These are phyloP conservation scores for Malus sieversii DNA, from an alignment of 306 rosid genomes.

Conservation along the genomic window DNA sequence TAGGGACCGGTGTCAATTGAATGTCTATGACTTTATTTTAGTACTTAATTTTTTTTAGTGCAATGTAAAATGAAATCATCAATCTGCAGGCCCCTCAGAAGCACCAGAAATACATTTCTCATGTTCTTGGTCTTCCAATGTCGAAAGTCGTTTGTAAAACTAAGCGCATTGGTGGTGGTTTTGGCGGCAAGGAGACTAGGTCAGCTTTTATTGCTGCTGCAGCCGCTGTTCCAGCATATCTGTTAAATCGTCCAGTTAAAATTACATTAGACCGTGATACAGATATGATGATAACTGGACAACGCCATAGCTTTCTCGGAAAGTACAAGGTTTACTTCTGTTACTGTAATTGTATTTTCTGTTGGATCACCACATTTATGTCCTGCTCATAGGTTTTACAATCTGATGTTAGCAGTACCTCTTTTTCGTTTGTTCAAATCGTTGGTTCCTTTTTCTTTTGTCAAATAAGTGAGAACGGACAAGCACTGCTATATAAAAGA, in stretches of 20 bases:
- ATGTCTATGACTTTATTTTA: not conserved
- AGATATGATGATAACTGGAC: slow-evolving; percentile 92
- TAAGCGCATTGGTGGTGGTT: slow-evolving; percentile 95
- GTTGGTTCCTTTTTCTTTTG: no score
- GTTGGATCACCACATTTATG: not conserved
- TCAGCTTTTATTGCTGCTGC: slow-evolving; percentile 77
- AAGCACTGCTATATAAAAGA: not conserved
- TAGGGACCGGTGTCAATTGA: not conserved
- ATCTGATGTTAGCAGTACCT: not conserved
- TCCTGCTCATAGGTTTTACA: not conserved
- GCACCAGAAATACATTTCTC: slow-evolving; percentile 84
- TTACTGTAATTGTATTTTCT: slow-evolving; percentile 8
- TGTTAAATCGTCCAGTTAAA: slow-evolving; percentile 74
- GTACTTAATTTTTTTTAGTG: not conserved
- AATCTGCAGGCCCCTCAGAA: slow-evolving; percentile 81
- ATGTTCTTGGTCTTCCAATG: slow-evolving; percentile 89
- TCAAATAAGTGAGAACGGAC: not conserved
- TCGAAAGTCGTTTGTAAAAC: slow-evolving; percentile 94
- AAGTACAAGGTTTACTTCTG: slow-evolving; percentile 66
- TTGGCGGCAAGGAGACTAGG: slow-evolving; percentile 98
- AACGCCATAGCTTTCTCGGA: slow-evolving; percentile 93
- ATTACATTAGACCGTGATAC: slow-evolving; percentile 76
- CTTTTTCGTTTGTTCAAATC: not conserved
- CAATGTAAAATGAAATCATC: slow-evolving; percentile 11
- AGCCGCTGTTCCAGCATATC: slow-evolving; percentile 82